phyloP scores from a whole-genome alignment of 495 filamentous ascomycete species.

The Xylaria grammica region DNA sequence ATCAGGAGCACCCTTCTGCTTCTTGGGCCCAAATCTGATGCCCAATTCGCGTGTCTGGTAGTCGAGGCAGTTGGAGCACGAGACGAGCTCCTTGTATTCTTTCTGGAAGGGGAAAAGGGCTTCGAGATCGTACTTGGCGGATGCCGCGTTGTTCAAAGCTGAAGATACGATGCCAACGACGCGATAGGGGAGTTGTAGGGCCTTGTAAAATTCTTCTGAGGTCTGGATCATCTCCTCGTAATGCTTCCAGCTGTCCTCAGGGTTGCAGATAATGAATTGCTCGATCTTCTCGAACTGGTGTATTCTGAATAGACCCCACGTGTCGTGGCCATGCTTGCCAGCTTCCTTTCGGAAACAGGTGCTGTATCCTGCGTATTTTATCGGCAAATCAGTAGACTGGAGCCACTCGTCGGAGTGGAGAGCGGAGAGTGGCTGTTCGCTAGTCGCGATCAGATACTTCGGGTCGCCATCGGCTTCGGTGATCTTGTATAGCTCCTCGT shows the following conservation, averaged over 20 bases:
- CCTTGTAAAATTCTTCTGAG: slow-evolving; percentile 94
- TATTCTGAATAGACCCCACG: slow-evolving; percentile 97
- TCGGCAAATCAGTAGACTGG: slow-evolving; percentile 73
- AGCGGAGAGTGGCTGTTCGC: slow-evolving; percentile 91
- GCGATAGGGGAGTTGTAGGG: slow-evolving; percentile 84
- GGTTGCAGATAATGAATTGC: slow-evolving; percentile 92
- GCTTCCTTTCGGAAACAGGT: slow-evolving; percentile 97
- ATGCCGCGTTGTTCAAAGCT: slow-evolving; percentile 89
- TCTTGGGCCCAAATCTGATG: slow-evolving; percentile 82
- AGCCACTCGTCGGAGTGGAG: slow-evolving; percentile 95
- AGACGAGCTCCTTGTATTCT: slow-evolving; percentile 97
- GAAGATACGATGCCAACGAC: slow-evolving; percentile 94
- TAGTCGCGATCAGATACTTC: slow-evolving; percentile 97
- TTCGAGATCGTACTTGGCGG: slow-evolving; percentile 96
- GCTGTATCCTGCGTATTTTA: slow-evolving; percentile 84
- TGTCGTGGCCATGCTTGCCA: slow-evolving; percentile 88
- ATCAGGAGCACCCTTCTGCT: slow-evolving; percentile 62
- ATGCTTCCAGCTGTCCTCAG: slow-evolving; percentile 90
- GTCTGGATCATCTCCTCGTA: slow-evolving; percentile 91
- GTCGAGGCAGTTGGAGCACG: slow-evolving; percentile 94
- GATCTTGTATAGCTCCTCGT: slow-evolving; percentile 97
- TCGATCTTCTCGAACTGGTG: slow-evolving; percentile 99
- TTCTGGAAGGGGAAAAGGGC: slow-evolving; percentile 97
- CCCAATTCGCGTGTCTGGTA: slow-evolving; percentile 90
- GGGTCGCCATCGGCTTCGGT: slow-evolving; percentile 83